These are phyloP conservation scores for Didymella exigua DNA, from an alignment of 2,329 filamentous ascomycete genomes.

Conservation along the genomic window DNA sequence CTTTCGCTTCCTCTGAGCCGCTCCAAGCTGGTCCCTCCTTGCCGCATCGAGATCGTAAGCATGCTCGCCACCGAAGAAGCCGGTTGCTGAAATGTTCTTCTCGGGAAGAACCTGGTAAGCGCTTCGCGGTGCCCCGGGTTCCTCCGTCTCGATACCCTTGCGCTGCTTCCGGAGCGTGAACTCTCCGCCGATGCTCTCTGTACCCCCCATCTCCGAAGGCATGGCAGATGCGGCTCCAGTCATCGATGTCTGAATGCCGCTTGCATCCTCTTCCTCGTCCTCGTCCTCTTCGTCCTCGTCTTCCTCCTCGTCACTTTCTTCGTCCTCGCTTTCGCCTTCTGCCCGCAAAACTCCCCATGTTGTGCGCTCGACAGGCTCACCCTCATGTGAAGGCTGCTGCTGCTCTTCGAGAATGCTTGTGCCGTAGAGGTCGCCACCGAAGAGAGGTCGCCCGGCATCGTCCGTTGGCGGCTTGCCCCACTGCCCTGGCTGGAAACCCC, in stretches of 20 bases:
- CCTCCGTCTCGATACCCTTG: conserved; percentile 82
- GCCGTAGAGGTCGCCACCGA: conserved; percentile 94
- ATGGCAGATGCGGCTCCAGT: conserved; percentile 74
- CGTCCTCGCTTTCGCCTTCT: conserved; percentile 72
- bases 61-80: conserved; percentile 95
- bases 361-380: conserved; percentile 82
- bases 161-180: conserved; percentile 89
- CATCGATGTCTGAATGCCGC: conserved; percentile 72
- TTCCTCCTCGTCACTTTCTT: conserved; percentile 62
- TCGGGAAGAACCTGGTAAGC: conserved; percentile 92
- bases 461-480: conserved; percentile 97
- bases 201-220: conserved; percentile 76
- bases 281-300: conserved; percentile 69
- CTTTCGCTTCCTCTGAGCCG: conserved; percentile 84
- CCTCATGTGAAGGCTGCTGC: conserved; percentile 58
- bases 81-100: conserved; percentile 80
- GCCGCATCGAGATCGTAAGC: conserved; percentile 81
- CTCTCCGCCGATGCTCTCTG: conserved; percentile 80
- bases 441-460: conserved; percentile 88
- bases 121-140: conserved; percentile 70
- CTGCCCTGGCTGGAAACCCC: conserved; percentile 94
- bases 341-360: conserved; percentile 93
- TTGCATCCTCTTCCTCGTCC: conserved; percentile 66
- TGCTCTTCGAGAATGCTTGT: conserved; percentile 68
- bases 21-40: conserved; percentile 69